Percentiles rank a stretch among this genome's conserved stretches.
phyloP scores from a whole-genome alignment of 1,139 yeast genomes.

The Tardiomyces digboiensis region DNA sequence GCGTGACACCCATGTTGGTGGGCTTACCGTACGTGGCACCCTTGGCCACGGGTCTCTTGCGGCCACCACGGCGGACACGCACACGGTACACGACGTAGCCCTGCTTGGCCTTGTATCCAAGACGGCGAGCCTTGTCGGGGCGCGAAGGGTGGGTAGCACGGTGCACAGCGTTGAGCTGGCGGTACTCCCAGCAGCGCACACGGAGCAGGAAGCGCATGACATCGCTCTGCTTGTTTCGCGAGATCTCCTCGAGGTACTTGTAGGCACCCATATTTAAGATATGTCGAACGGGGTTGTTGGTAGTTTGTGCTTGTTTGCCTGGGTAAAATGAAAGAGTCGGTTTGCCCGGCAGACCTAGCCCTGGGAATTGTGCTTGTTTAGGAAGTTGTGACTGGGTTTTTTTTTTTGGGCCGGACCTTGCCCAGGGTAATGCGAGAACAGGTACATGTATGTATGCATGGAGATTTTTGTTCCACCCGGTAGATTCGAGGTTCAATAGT shows the following conservation, averaged over 20 bases:
- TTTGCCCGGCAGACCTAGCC: no score
- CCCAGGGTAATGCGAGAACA: no score
- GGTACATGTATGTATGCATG: no score
- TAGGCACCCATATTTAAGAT: constrained; percentile 84
- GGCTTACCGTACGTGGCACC: constrained; percentile 99
- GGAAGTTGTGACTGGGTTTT: not conserved
- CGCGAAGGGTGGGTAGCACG: constrained; percentile 98
- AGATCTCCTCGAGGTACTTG: constrained; percentile 98
- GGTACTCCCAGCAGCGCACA: constrained; percentile 99
- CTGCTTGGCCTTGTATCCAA: constrained; percentile 99
- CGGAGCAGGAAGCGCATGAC: constrained; percentile 97
- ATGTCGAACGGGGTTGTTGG: constrained; percentile 2
- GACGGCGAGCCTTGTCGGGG: constrained; percentile 99
- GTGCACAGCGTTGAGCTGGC: constrained; percentile 98
- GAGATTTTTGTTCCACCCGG: no score
- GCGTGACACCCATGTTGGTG: constrained; percentile 99
- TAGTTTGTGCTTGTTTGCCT: not conserved
- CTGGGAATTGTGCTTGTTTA: not conserved
- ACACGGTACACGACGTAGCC: constrained; percentile 98
- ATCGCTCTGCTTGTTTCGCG: constrained; percentile 99
- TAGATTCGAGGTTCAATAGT: no score
- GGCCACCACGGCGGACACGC: constrained; percentile 99
- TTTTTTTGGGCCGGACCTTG: no score
- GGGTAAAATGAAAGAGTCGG: not conserved
- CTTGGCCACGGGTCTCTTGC: constrained; percentile 99